These are phyloP conservation scores for Botrytis porri DNA, from an alignment of 2,329 filamentous ascomycete genomes.

Conservation along the genomic window DNA sequence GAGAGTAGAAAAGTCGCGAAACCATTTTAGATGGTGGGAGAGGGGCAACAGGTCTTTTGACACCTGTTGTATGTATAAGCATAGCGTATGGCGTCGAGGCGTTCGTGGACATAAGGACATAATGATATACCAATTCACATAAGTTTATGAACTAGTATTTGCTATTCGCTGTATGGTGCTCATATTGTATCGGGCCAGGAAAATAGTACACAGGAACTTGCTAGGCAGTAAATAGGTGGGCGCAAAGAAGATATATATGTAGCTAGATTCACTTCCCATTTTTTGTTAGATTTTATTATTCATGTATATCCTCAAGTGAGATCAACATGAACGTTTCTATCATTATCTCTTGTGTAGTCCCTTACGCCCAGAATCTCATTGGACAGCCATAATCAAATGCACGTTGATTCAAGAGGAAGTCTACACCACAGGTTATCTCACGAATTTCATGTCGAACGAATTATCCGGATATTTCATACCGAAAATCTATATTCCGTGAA, in stretches of 20 bases:
- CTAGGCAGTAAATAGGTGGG: neutral
- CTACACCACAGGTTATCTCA: neutral
- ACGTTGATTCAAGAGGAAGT: neutral
- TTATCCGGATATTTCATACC: neutral
- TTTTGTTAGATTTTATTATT: neutral
- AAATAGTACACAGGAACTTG: neutral
- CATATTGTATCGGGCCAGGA: too few species aligned
- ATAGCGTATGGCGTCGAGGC: conserved; percentile 16
- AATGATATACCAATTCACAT: conserved; percentile 12
- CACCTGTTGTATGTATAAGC: neutral
- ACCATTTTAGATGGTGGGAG: conserved; percentile 57
- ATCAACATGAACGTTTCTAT: neutral
- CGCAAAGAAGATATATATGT: neutral
- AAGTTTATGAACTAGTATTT: conserved; percentile 4
- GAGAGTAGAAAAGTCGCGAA: conserved; percentile 93
- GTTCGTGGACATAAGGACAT: conserved; percentile 9
- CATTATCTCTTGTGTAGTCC: too few species aligned
- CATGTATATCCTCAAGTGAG: neutral
- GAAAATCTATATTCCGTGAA: neutral
- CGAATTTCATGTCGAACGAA: neutral
- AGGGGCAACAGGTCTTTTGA: neutral
- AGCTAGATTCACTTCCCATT: neutral
- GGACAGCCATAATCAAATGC: neutral
- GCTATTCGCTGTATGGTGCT: neutral
- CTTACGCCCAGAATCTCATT: neutral